Evolutionary conservation across 2,329 filamentous ascomycete genomes (phyloP).

Genomic region (Dendryphion nanum): DNA sequence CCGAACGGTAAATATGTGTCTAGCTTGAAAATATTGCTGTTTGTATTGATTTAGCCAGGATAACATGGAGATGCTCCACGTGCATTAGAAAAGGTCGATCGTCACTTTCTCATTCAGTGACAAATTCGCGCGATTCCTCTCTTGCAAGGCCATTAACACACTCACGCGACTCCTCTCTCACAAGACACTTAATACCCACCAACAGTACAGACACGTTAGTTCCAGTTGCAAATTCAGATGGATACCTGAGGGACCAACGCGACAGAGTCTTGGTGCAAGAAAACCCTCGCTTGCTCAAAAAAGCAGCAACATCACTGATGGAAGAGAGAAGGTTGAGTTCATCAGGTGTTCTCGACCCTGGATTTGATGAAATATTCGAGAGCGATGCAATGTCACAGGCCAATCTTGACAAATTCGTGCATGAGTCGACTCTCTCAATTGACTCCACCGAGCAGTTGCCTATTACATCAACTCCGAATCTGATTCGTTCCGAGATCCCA

Average conservation of each 20-base stretch:
- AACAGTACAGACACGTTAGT: not conserved
- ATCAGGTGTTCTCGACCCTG: not conserved
- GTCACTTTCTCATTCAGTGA: not conserved
- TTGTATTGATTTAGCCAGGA: conserved; percentile 6
- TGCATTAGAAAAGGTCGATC: conserved; percentile 3
- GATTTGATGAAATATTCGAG: no score
- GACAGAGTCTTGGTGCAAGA: no score
- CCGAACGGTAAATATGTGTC: conserved; percentile 9
- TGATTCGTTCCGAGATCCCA: conserved; percentile 2
- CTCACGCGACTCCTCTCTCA: not conserved
- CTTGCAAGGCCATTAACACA: not conserved
- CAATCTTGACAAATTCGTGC: not conserved
- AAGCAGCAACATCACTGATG: not conserved
- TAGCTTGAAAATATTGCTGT: not conserved
- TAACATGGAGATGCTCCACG: conserved; percentile 13
- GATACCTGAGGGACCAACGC: no score
- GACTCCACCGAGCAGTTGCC: not conserved
- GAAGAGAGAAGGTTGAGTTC: not conserved
- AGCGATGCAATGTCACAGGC: no score
- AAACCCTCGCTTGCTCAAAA: no score
- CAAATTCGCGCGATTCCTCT: not conserved
- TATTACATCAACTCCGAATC: not conserved
- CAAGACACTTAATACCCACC: not conserved
- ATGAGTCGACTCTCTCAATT: not conserved
- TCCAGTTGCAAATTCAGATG: no score